Base-by-base conservation (phyloP, 495 filamentous ascomycete genomes). In the Apodospora peruviana region DNA sequence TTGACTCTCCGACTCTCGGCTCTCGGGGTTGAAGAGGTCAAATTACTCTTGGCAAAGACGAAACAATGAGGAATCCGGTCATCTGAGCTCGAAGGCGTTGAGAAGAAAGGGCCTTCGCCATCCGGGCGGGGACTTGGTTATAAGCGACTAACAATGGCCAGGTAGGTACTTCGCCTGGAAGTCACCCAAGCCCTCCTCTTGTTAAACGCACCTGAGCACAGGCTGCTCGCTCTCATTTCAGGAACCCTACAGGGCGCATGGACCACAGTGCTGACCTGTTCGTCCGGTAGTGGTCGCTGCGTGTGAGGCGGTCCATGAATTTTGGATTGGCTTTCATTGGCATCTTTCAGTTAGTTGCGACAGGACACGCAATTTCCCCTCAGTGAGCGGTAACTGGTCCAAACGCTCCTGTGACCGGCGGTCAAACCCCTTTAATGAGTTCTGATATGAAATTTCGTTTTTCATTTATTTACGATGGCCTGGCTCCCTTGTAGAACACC, bases 71-170 rank as follows among this genome's bases (percentile, higher is more conserved):
- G 18, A n/a, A 40, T 18, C 40, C 8, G 29, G 24, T 36, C 51
- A 52, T 9, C 52, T 29, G 17, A 39, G 24, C 19, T 45, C 20
- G 43, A 41, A 49, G 18, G 25, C 55, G 32, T 45, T 27, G 54
- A 42, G 50, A 49, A 35, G 27, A 46, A 55, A 32, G 41, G 37
- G 18, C 35, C 38, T 43, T 47, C 20, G 36, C 29, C 47, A 49
- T 53, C 48, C 32, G 54, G 48, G 51, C 47, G 57, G 50, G 46
- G 48, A n/a, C 57, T 51, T 50, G 48, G 58, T 52, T 60, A 57
- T 60, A 60, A 60, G 48, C 52, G 48, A 57, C 58, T 51, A 57
- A 57, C 54, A 42, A 20, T 50, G 52, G 54, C 53, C 47, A 54
- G 54, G 58, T 54, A 54, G 54, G 58, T 54, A 54, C 58, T 57